Conservation (phyloP, 768 basidiomycete genomes). For the Tylopilus balloui region DNA sequence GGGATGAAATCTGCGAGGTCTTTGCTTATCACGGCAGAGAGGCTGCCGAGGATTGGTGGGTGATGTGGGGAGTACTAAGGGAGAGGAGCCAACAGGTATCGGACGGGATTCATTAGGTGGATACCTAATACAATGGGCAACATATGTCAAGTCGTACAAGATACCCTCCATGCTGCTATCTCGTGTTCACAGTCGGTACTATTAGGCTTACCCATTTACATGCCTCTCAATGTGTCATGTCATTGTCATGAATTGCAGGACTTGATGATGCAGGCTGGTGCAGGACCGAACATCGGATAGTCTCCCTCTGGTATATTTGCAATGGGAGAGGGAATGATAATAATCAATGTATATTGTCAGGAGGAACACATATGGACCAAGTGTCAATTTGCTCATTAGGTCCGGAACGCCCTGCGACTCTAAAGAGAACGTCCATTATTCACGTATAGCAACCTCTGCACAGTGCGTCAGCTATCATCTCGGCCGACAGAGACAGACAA, state of each 20-base stretch:
- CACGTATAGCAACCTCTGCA: constrained; percentile 63
- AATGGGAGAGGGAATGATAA: constrained; percentile 10
- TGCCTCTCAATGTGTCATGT: background rate
- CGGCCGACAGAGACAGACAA: constrained; percentile 20
- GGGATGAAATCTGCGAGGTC: constrained; percentile 52
- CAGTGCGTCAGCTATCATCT: constrained; percentile 12
- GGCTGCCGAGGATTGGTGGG: constrained; percentile 65
- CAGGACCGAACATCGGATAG: background rate
- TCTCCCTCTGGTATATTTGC: background rate
- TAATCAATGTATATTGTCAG: constrained; percentile 16
- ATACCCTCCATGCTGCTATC: constrained; percentile 3
- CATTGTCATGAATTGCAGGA: background rate
- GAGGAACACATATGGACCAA: constrained; percentile 3
- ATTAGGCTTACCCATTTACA: background rate
- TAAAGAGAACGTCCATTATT: constrained; percentile 23
- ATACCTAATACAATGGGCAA: constrained; percentile 8
- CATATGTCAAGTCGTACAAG: background rate
- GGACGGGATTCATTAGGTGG: constrained; percentile 5
- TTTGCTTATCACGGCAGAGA: constrained; percentile 55
- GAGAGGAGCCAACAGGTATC: constrained; percentile 32
- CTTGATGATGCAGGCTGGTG: background rate
- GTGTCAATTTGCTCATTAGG: constrained; percentile 6
- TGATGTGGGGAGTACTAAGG: constrained; percentile 49
- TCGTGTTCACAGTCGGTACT: background rate
- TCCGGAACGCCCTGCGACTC: constrained; percentile 9